Conservation (phyloP, 148 eudicot species). For the Rhododendron simsii region DNA sequence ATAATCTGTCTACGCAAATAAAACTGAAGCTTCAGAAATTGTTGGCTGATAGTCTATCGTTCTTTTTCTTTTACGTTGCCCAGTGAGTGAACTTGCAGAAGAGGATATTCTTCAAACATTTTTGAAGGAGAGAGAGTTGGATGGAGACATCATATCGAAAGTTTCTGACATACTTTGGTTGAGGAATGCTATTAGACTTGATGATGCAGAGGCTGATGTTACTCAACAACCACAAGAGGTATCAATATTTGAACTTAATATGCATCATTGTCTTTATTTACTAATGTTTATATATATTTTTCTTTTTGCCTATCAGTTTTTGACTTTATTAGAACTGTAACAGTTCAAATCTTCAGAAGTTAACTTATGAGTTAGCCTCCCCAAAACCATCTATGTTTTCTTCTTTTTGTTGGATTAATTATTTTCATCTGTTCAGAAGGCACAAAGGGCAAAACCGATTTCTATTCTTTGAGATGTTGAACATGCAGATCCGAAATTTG, state of each 20-base stretch:
- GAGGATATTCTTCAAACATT: constrained; percentile 20
- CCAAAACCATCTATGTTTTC: neutral
- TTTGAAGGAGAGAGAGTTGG: constrained; percentile 19
- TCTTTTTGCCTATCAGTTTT: neutral
- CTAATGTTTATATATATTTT: neutral
- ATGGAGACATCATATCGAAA: constrained; percentile 22
- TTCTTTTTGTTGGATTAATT: neutral
- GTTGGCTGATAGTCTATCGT: neutral
- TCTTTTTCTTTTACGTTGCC: neutral
- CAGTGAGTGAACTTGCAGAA: constrained; percentile 18
- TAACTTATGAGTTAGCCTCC: neutral
- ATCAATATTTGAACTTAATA: neutral
- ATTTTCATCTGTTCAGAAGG: neutral
- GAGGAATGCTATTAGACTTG: constrained; percentile 10
- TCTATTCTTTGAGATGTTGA: neutral
- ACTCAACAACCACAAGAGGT: constrained; percentile 15
- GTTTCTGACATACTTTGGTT: constrained; percentile 28
- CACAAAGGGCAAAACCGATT: neutral
- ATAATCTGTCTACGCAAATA: neutral
- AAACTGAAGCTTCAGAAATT: neutral
- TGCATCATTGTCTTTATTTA: neutral
- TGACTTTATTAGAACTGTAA: neutral
- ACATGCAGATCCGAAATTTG: neutral
- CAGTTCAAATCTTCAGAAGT: neutral
- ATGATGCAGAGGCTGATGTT: constrained; percentile 12